Conservation (phyloP, 2,329 filamentous ascomycete species). For the Aspergillus intermedius region DNA sequence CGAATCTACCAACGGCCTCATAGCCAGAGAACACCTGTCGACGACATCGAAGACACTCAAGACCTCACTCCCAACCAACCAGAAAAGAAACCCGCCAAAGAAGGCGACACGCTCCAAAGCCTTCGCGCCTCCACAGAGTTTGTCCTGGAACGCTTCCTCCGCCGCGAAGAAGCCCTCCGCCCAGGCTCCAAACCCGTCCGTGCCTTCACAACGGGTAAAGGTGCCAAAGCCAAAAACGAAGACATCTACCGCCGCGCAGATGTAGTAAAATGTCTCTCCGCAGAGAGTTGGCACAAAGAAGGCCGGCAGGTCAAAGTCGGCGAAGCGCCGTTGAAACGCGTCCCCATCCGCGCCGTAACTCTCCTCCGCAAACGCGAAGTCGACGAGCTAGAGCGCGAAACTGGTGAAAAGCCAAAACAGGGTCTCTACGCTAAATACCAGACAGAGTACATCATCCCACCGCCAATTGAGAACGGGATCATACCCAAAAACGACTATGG, state of each 20-base stretch:
- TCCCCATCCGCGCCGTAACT: constrained; percentile 87
- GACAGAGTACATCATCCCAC: constrained; percentile 92
- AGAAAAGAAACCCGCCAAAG: constrained; percentile 65
- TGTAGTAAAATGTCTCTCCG: constrained; percentile 77
- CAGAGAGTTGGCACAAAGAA: constrained; percentile 97
- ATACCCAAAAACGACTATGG: constrained; percentile 94
- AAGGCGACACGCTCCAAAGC: constrained; percentile 76
- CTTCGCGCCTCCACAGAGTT: constrained; percentile 83
- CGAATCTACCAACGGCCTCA: constrained; percentile 58
- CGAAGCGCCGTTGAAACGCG: constrained; percentile 71
- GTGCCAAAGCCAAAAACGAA: constrained; percentile 65
- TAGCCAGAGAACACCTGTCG: constrained; percentile 57
- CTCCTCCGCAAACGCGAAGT: constrained; percentile 81
- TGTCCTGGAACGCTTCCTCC: constrained; percentile 76
- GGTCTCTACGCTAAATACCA: constrained; percentile 77
- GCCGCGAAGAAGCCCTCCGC: constrained; percentile 81
- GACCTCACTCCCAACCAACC: constrained; percentile 68
- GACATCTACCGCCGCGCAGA: constrained; percentile 75
- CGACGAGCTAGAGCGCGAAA: constrained; percentile 72
- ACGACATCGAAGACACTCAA: constrained; percentile 70
- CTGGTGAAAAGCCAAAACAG: constrained; percentile 77
- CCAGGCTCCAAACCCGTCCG: constrained; percentile 63
- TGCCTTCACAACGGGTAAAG: constrained; percentile 69
- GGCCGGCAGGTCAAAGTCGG: constrained; percentile 68
- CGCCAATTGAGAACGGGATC: constrained; percentile 72